Evolutionary conservation across 306 rosid species (phyloP).

Genomic region (Medicago truncatula): DNA sequence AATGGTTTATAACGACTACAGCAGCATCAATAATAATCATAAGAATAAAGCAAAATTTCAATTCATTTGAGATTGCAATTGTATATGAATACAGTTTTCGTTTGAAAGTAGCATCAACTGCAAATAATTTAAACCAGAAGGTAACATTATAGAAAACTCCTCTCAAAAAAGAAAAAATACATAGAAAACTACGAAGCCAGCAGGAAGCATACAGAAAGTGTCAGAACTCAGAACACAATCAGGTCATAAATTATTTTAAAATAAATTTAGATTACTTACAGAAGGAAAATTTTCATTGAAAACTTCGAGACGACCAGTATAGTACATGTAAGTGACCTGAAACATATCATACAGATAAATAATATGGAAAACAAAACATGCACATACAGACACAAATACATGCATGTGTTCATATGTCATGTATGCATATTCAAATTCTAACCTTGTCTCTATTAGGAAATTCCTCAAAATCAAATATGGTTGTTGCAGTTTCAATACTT

Average conservation of each 20-base stretch:
- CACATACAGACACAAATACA: background rate
- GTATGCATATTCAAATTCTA: conserved; percentile 28
- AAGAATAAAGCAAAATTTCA: conserved; percentile 4
- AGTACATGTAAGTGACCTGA: conserved; percentile 97
- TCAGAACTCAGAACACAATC: conserved; percentile 27
- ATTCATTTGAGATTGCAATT: conserved; percentile 27
- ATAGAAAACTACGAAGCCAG: conserved; percentile 20
- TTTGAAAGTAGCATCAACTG: conserved; percentile 22
- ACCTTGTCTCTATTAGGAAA: conserved; percentile 97
- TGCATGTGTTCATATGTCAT: background rate
- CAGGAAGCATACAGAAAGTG: background rate
- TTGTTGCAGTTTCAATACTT: conserved; percentile 92
- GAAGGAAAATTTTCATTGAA: conserved; percentile 94
- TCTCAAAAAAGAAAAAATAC: too few species aligned
- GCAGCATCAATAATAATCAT: background rate
- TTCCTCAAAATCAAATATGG: conserved; percentile 93
- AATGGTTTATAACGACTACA: conserved; percentile 18
- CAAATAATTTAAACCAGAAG: conserved; percentile 7
- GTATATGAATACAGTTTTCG: conserved; percentile 6
- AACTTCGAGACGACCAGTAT: conserved; percentile 98
- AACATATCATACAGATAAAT: conserved; percentile 44
- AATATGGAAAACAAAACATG: background rate
- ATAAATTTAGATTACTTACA: conserved; percentile 61
- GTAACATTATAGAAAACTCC: background rate
- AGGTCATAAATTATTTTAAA: conserved; percentile 18